These are phyloP conservation scores for Kurtzmaniella quercitrusa DNA, from an alignment of 1,139 yeast species.

Conservation along the genomic window DNA sequence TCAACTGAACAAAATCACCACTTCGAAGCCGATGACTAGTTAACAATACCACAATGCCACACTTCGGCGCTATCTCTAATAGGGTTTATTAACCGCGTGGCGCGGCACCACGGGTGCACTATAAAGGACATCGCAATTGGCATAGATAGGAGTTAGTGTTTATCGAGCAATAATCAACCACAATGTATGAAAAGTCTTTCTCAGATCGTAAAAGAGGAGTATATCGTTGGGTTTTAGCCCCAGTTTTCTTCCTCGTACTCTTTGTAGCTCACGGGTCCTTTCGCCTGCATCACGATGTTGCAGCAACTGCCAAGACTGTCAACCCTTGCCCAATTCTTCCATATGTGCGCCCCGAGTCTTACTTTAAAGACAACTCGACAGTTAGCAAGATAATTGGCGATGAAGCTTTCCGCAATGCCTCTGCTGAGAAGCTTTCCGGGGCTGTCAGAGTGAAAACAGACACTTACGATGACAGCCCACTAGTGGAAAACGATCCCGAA, in stretches of 20 bases:
- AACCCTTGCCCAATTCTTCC: conserved; percentile 9
- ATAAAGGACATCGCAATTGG: not conserved
- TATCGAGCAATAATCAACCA: not conserved
- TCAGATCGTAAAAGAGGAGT: not conserved
- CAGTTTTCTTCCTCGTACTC: not conserved
- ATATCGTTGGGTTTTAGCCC: not conserved
- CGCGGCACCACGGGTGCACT: not conserved
- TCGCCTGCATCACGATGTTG: not conserved
- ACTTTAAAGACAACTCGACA: conserved; percentile 12
- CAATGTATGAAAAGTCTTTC: not conserved
- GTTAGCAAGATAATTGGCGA: conserved; percentile 13
- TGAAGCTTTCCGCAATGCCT: conserved; percentile 22
- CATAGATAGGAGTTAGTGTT: not conserved
- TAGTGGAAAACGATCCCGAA: conserved; percentile 27
- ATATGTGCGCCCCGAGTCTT: conserved; percentile 13
- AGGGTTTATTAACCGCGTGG: no score
- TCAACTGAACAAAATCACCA: no score
- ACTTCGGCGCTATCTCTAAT: no score
- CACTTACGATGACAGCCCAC: conserved; percentile 33
- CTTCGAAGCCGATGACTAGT: no score
- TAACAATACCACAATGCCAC: no score
- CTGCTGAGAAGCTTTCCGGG: conserved; percentile 25
- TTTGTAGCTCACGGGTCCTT: not conserved
- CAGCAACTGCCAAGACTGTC: not conserved
- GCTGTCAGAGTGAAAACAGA: conserved; percentile 36